Conservation (phyloP, 2,329 filamentous ascomycete species). For the Huntiella omanensis region DNA sequence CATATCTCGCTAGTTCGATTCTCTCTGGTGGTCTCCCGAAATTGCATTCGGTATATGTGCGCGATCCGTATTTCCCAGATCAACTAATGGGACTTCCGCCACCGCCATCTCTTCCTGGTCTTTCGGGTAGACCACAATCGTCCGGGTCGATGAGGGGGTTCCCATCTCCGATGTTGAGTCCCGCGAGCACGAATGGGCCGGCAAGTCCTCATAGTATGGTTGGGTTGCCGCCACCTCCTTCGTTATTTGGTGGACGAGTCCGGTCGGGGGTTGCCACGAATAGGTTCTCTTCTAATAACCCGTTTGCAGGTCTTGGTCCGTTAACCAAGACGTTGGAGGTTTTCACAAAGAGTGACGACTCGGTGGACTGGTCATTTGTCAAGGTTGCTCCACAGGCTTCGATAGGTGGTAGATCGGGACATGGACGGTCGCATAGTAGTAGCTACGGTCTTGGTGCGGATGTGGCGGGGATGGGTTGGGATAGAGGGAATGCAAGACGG, state of each 20-base stretch:
- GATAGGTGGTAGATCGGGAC: constrained; percentile 9
- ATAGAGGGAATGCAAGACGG: constrained; percentile 30
- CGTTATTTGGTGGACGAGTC: constrained; percentile 12
- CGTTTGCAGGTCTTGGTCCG: constrained; percentile 26
- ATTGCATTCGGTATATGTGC: constrained; percentile 64
- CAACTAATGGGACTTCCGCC: constrained; percentile 51
- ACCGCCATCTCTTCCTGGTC: constrained; percentile 38
- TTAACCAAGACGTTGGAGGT: constrained; percentile 38
- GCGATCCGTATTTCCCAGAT: constrained; percentile 68
- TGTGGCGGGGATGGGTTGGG: constrained; percentile 29
- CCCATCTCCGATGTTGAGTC: constrained; percentile 11
- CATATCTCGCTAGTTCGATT: constrained; percentile 69
- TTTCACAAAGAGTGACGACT: constrained; percentile 40
- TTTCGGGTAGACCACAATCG: constrained; percentile 19
- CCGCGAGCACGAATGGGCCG: constrained; percentile 12
- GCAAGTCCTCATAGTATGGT: constrained; percentile 15
- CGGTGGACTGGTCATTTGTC: constrained; percentile 39
- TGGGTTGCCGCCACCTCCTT: constrained; percentile 14
- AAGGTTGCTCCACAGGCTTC: constrained; percentile 23
- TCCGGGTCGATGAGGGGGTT: constrained; percentile 14
- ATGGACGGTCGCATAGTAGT: constrained; percentile 27
- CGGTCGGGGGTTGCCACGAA: constrained; percentile 11
- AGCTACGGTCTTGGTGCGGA: constrained; percentile 39
- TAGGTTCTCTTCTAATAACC: constrained; percentile 43
- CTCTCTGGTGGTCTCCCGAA: constrained; percentile 56